phyloP scores from a whole-genome alignment of 768 basidiomycete species.

The Hygrocybe punicea region DNA sequence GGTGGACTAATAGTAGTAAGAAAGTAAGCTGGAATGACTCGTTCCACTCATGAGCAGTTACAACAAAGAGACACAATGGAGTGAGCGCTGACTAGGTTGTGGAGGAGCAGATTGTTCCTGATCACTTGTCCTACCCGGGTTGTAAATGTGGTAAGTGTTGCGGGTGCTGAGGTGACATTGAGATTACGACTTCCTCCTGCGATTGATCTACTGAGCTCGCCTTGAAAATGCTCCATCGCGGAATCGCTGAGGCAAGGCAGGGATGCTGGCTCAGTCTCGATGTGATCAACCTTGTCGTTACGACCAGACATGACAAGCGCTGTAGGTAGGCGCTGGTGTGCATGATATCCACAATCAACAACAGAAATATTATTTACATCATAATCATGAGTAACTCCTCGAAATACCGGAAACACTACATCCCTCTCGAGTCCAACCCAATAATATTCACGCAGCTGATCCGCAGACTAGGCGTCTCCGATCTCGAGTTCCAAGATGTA shows the following conservation, averaged over 20 bases:
- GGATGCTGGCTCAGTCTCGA: no score
- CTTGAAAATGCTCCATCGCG: neutral
- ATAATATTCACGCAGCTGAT: slow-evolving; percentile 36
- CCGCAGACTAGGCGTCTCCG: slow-evolving; percentile 27
- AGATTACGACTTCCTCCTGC: neutral
- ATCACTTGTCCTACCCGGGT: neutral
- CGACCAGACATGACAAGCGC: no score
- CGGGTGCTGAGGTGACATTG: neutral
- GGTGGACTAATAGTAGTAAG: neutral
- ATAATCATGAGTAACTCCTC: no score
- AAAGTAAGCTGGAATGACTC: neutral
- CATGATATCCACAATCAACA: no score
- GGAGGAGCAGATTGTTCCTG: neutral
- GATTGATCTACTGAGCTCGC: neutral
- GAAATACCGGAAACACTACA: slow-evolving; percentile 24
- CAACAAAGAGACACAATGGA: neutral
- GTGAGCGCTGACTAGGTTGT: neutral
- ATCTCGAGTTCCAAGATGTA: slow-evolving; percentile 34
- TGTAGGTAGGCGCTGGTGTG: no score
- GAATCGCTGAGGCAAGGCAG: neutral
- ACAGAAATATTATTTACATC: no score
- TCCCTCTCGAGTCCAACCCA: slow-evolving; percentile 40
- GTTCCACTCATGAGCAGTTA: no score
- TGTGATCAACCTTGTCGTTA: no score
- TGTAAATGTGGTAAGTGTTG: neutral